phyloP scores from a whole-genome alignment of 805 yeast species.

The Candida sakaeoensis region DNA sequence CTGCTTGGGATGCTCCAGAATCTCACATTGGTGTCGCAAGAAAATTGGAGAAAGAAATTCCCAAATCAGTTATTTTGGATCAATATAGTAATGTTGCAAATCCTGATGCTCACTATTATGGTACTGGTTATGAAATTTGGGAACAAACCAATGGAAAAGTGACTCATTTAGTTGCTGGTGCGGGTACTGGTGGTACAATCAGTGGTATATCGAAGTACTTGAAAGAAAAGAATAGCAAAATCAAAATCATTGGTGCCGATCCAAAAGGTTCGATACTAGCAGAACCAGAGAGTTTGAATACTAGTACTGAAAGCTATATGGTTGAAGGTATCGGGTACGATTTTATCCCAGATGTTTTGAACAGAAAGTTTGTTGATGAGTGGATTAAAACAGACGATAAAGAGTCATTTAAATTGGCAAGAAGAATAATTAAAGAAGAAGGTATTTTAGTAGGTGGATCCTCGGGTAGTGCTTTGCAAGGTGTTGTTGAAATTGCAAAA shows the following conservation, averaged over 20 bases:
- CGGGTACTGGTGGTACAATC: slow-evolving; percentile 96
- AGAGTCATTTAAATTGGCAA: slow-evolving; percentile 73
- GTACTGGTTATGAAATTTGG: slow-evolving; percentile 85
- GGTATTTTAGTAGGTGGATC: slow-evolving; percentile 91
- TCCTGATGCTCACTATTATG: slow-evolving; percentile 79
- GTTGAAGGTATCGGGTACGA: slow-evolving; percentile 93
- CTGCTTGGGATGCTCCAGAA: slow-evolving; percentile 91
- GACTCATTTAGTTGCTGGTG: slow-evolving; percentile 80
- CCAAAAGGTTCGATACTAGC: slow-evolving; percentile 87
- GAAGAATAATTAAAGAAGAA: slow-evolving; percentile 79
- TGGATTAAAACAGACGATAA: slow-evolving; percentile 88
- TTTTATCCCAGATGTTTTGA: slow-evolving; percentile 77
- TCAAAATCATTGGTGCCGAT: slow-evolving; percentile 74
- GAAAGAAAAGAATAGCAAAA: slow-evolving; percentile 62
- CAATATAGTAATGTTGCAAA: slow-evolving; percentile 77
- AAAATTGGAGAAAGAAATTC: slow-evolving; percentile 76
- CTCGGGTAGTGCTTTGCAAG: slow-evolving; percentile 79
- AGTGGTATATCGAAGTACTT: slow-evolving; percentile 83
- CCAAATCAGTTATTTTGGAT: slow-evolving; percentile 79
- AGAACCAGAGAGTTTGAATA: slow-evolving; percentile 67
- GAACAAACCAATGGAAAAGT: slow-evolving; percentile 70
- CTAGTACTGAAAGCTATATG: slow-evolving; percentile 55
- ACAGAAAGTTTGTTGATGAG: slow-evolving; percentile 60
- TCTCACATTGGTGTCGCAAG: slow-evolving; percentile 86
- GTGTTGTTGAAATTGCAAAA: slow-evolving; percentile 66